These are phyloP conservation scores for Endocalyx cinctus DNA, from an alignment of 2,329 filamentous ascomycete genomes.

Conservation along the genomic window DNA sequence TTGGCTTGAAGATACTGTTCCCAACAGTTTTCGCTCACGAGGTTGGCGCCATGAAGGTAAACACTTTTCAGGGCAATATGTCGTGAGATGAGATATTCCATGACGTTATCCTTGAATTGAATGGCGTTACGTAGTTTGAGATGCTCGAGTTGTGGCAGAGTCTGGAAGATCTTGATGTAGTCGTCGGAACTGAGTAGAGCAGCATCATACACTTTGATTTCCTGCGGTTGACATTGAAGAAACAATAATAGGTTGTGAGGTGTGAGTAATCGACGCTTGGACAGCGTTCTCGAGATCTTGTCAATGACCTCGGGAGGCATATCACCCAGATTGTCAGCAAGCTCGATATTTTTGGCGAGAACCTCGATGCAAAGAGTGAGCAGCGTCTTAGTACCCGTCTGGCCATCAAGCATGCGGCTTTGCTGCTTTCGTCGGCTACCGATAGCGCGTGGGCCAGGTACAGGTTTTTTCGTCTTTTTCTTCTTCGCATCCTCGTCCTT, in stretches of 20 bases:
- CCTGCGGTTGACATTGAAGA: conserved; percentile 45
- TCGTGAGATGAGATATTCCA: conserved; percentile 75
- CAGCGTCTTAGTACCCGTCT: conserved; percentile 64
- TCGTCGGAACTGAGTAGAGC: conserved; percentile 69
- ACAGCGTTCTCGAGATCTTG: conserved; percentile 55
- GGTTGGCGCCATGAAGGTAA: conserved; percentile 78
- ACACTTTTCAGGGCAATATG: conserved; percentile 65
- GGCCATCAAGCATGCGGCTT: conserved; percentile 79
- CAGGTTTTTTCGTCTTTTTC: conserved; percentile 52
- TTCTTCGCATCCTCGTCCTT: conserved; percentile 59
- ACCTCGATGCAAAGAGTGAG: conserved; percentile 61
- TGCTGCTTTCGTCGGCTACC: conserved; percentile 69
- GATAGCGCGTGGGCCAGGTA: conserved; percentile 44
- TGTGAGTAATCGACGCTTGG: conserved; percentile 54
- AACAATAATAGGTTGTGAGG: conserved; percentile 54
- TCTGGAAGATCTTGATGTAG: conserved; percentile 74
- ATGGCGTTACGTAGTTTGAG: conserved; percentile 81
- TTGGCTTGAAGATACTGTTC: conserved; percentile 60
- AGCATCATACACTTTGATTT: conserved; percentile 53
- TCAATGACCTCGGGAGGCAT: conserved; percentile 52
- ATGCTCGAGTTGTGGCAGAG: conserved; percentile 62
- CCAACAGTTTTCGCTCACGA: conserved; percentile 76
- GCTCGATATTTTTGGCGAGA: conserved; percentile 56
- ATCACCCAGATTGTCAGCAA: conserved; percentile 59
- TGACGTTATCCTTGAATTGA: conserved; percentile 80